Evolutionary conservation across 225 moss, liverwort and hornwort genomes (phyloP).

Genomic region (Marchantia polymorpha): DNA sequence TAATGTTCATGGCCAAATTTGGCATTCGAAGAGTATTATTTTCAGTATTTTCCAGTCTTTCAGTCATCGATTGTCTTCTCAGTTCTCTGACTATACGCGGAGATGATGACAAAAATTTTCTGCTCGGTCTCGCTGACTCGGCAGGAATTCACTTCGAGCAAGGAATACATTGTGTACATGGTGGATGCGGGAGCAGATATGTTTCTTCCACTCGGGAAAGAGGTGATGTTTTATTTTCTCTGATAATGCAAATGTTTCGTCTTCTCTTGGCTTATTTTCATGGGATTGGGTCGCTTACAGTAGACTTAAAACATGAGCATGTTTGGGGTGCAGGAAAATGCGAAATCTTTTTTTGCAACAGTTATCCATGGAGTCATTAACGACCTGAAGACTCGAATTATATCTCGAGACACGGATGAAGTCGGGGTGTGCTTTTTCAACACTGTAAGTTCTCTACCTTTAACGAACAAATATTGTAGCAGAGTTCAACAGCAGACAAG

Average conservation of each 20-base stretch:
- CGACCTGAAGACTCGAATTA: conserved; percentile 74
- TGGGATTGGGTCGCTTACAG: background rate
- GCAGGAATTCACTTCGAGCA: conserved; percentile 77
- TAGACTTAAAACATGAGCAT: background rate
- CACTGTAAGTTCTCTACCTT: conserved; percentile 48
- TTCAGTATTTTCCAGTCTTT: background rate
- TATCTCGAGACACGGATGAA: conserved; percentile 92
- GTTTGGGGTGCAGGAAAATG: conserved; percentile 41
- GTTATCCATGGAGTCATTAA: conserved; percentile 70
- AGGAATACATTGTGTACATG: conserved; percentile 78
- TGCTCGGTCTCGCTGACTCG: background rate
- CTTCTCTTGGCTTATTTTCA: too few species aligned
- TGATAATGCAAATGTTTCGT: background rate
- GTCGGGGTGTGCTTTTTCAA: conserved; percentile 96
- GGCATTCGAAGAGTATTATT: background rate
- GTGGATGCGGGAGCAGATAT: conserved; percentile 89
- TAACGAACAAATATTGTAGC: too few species aligned
- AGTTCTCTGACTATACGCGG: background rate
- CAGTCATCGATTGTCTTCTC: background rate
- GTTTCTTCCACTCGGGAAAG: conserved; percentile 61
- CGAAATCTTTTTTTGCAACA: conserved; percentile 60
- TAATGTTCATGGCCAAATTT: background rate
- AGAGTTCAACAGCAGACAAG: too few species aligned
- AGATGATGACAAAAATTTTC: background rate
- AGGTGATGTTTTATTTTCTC: conserved; percentile 40